Conservation (phyloP, 2,329 filamentous ascomycete genomes). For the Paracoccidioides lutzii region DNA sequence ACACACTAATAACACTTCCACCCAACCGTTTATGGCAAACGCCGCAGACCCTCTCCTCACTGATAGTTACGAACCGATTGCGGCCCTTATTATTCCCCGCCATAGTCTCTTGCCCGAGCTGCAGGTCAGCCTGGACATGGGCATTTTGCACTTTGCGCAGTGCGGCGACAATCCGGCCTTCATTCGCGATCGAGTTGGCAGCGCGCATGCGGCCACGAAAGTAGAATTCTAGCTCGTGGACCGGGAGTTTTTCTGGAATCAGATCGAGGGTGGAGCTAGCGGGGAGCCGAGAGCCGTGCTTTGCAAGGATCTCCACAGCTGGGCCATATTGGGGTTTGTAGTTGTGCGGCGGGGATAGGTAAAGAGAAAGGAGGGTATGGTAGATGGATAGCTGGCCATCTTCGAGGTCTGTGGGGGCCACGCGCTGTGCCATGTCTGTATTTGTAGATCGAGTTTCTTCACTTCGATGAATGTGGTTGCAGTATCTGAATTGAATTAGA, state of each 20-base stretch:
- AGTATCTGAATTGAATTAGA: constrained; percentile 47
- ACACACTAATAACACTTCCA: constrained; percentile 77
- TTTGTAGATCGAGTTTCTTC: constrained; percentile 34
- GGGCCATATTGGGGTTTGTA: constrained; percentile 61
- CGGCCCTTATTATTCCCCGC: constrained; percentile 41
- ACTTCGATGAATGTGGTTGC: constrained; percentile 63
- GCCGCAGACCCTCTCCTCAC: constrained; percentile 77
- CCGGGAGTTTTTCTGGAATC: constrained; percentile 67
- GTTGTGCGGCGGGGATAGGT: constrained; percentile 65
- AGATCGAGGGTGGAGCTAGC: constrained; percentile 74
- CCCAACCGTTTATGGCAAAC: constrained; percentile 90
- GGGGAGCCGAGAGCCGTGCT: constrained; percentile 82
- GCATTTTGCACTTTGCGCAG: constrained; percentile 68
- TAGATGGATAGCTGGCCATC: constrained; percentile 64
- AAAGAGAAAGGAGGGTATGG: constrained; percentile 77
- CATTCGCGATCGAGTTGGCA: constrained; percentile 69
- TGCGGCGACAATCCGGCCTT: constrained; percentile 62
- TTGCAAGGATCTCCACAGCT: constrained; percentile 75
- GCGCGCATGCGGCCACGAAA: constrained; percentile 82
- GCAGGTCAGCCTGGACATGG: constrained; percentile 58
- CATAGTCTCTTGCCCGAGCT: constrained; percentile 51
- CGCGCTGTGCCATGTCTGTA: constrained; percentile 23
- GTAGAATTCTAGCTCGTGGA: constrained; percentile 73
- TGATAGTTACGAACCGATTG: constrained; percentile 62
- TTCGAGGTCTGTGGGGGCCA: constrained; percentile 37